Evolutionary conservation across 805 yeast species (phyloP), one percentile per base, ranked within the genome.

Genomic region (Deakozyma indianensis): DNA sequence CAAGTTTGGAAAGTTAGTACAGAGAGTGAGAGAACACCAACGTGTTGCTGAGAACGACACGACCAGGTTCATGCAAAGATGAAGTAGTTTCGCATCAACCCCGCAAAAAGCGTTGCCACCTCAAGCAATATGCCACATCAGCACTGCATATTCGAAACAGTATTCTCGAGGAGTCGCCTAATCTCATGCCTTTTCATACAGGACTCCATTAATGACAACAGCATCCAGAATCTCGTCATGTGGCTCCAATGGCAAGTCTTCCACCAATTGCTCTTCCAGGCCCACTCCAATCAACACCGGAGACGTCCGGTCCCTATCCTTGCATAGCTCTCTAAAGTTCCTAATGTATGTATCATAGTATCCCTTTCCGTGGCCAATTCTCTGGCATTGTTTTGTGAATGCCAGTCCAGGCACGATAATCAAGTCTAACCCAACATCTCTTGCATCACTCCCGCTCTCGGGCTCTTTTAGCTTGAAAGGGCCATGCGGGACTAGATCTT

Each of bases 341-440:
- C 68, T 64, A 38, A 83, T 70, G 54, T 69, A 83, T 53, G 80
- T 85, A 59, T 90, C 98, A 59, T 92, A 90, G 60, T 75, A 87
- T 0, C 96, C 98, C 3, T 80, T 90, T 1, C 98, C 98, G 58
- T 86, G 94, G 1, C 98, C 98, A 45, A 90, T 58, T 45, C 98
- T 60, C 11, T 66, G 59, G 21, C 77, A 54, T 11, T 57, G 51
- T 11, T 29, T 51, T 1, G 83, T 72, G 60, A 84, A 88, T 1
- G 84, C 95, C 1, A 90, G 80, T 0, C 94, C 96, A 0, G 97
- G 97, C 0, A 90, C 68, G 4, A 90, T 62, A 4, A 90, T 64
- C 7, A 90, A 54, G 53, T 90, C 96, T 21, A 90, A 62, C 0
- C 75, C 77, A 2, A 49, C 58, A 3, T 41, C 47, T 3, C 51